Base-by-base conservation (phyloP, 805 yeast species). In the Ogataea dorogensis region DNA sequence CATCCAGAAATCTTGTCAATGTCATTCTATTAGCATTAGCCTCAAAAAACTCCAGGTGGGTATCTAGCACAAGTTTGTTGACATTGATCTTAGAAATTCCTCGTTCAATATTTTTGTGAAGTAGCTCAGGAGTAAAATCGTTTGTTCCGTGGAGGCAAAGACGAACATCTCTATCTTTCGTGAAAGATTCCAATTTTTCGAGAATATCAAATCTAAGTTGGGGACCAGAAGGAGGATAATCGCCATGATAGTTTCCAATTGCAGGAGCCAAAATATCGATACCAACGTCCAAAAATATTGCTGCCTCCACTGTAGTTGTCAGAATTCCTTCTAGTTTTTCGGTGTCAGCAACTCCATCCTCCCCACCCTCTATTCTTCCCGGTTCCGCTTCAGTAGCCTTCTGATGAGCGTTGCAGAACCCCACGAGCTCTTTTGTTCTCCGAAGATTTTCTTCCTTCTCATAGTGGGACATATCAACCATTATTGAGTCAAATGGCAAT, bases 301-400 rank as follows among this genome's bases (percentile, higher is more conserved):
- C 43, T 1, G 67, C 66, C 17, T 49, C 54, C 28, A 57, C 61
- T 17, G 63, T 61, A 27, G 61, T 55, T 10, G 64, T 58, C 25
- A 60, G 44, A 20, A 62, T 50, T 5, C 61, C 63, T 33, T 64
- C 64, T 46, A 43, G 42, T 36, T 35, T 54, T 11, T 22, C 59
- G 32, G 43, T 47, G 23, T 45, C 49, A 28, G 31, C 20, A 18
- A 62, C 57, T 9, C 67, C 67, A 46, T 64, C 68, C 37, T 62
- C 67, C 10, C 61, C 59, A 7, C 67, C 68, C 42, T 58, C 62
- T 31, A 63, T 64, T 37, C 68, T 53, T 22, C 67, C 67, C 28
- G 64, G 58, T 43, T 62, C 67, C 5, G 67, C 67, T 42, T 63
- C 67, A 9, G 63, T 62, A 4, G 65, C 58, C 31, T 52, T 59